phyloP scores from a whole-genome alignment of 495 filamentous ascomycete genomes.

The Hypoxylon crocopeplum region DNA sequence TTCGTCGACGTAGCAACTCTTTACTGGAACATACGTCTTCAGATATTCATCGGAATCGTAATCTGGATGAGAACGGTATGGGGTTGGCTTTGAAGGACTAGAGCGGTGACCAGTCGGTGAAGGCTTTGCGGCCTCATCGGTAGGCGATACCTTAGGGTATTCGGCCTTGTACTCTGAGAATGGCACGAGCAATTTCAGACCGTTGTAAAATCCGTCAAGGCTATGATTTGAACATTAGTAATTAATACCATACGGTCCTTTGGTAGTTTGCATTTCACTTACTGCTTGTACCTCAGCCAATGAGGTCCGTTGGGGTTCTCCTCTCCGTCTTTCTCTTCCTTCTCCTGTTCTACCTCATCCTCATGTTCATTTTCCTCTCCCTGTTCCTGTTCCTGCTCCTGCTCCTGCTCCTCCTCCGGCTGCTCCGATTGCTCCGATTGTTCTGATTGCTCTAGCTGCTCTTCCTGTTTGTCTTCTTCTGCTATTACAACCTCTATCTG shows the following conservation, averaged over 20 bases:
- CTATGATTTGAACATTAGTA: conserved; percentile 35
- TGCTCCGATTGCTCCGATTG: no score
- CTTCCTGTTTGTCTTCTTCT: conserved; percentile 7
- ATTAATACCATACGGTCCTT: no score
- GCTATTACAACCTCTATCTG: conserved; percentile 1
- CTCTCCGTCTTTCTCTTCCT: conserved; percentile 21
- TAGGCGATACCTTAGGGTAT: conserved; percentile 64
- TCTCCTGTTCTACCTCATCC: conserved; percentile 18
- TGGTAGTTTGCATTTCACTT: conserved; percentile 33
- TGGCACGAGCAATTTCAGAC: conserved; percentile 72
- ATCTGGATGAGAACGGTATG: conserved; percentile 73
- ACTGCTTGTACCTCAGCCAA: conserved; percentile 55
- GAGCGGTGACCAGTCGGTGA: conserved; percentile 40
- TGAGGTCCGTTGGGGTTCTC: conserved; percentile 36
- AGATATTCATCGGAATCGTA: conserved; percentile 68
- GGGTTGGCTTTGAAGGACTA: conserved; percentile 58
- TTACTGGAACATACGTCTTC: conserved; percentile 64
- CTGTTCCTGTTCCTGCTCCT: conserved; percentile 6
- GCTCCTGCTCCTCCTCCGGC: not conserved
- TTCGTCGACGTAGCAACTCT: conserved; percentile 77
- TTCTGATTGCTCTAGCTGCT: conserved; percentile 10
- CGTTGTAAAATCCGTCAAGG: conserved; percentile 80
- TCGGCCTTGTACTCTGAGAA: conserved; percentile 71
- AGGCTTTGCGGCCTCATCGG: conserved; percentile 37
- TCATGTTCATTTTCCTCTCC: conserved; percentile 1